Base-by-base conservation (phyloP, 768 basidiomycete species). In the Porpolomopsis calyptriformis region DNA sequence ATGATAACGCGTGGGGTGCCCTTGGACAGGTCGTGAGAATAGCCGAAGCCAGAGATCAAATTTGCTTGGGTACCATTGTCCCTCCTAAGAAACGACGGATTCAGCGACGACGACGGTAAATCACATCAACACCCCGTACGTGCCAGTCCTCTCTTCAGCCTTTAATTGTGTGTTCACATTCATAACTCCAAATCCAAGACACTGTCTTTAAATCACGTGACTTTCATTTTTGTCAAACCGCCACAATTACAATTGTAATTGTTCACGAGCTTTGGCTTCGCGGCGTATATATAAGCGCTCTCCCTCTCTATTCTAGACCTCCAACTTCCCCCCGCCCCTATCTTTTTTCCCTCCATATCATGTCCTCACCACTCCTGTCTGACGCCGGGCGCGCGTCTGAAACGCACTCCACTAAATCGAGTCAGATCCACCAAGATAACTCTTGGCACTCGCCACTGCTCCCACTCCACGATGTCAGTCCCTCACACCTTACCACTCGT, bases 1-100 rank as follows among this genome's bases (percentile, higher is more conserved):
- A 66, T 14, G 61, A 62, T 11, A 61, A 58, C 19, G 68, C 65
- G 2, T 72, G 71, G 68, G 64, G 66, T 25, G 67, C 72, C 23
- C 54, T 82, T 1, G 69, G 72, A 19, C 72, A 80, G 54, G 70
- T 73, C 1, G 65, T 78, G 33, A 66, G 63, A 46, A 69, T 83
- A 70, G 79, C 78, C 18, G 81, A 83, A 56, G 76, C 70, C 10
- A 67, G 70, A 53, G 66, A 73, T 39, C 56, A 59, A 16, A 43
- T 83, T 40, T 69, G 63, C 4, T 59, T 82, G 45, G 80, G 79
- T 29, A 70, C 74, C 54, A 57, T 74, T 24, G 57, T 50, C 14
- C 27, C 29, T 8, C 27, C 27, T 6, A 31, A 29, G n/a, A 48
- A 54, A 39, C 57, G 47, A 43, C 52, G 53, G 24, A 48, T 46